Evolutionary conservation across 306 rosid genomes (phyloP).

Genomic region (Carpinus viminea): DNA sequence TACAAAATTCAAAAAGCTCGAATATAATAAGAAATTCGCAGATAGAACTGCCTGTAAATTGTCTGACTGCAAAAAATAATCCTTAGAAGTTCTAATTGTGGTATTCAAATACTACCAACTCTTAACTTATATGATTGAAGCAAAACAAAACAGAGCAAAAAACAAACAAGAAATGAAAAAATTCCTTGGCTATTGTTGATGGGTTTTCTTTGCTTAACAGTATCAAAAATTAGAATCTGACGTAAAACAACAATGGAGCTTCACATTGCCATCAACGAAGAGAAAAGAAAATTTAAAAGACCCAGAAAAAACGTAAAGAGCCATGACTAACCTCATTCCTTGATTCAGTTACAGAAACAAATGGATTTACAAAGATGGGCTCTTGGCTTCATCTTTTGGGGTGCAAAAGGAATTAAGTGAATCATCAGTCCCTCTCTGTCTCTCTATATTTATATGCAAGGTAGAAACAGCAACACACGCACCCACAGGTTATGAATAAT

Average conservation of each 20-base stretch:
- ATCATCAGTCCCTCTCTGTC: background rate
- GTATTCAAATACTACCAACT: too few species aligned
- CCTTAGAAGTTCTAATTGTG: too few species aligned
- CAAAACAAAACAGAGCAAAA: background rate
- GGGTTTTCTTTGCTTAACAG: background rate
- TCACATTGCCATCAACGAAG: background rate
- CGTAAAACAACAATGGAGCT: background rate
- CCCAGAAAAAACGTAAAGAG: background rate
- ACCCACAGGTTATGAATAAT: background rate
- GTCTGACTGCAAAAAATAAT: too few species aligned
- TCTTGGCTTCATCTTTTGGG: background rate
- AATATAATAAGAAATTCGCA: too few species aligned
- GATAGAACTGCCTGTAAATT: too few species aligned
- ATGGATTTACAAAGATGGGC: background rate
- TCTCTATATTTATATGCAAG: background rate
- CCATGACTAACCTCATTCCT: constrained; percentile 2
- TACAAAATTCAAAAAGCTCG: too few species aligned
- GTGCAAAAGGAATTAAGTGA: background rate
- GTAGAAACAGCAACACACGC: background rate
- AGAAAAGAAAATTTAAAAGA: background rate
- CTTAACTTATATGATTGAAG: background rate
- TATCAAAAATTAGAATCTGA: background rate
- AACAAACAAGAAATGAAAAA: background rate
- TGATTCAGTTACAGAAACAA: constrained; percentile 2
- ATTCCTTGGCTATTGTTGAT: background rate